phyloP scores from a whole-genome alignment of 1,284 basidiomycete species.

The Blastosporella zonata region DNA sequence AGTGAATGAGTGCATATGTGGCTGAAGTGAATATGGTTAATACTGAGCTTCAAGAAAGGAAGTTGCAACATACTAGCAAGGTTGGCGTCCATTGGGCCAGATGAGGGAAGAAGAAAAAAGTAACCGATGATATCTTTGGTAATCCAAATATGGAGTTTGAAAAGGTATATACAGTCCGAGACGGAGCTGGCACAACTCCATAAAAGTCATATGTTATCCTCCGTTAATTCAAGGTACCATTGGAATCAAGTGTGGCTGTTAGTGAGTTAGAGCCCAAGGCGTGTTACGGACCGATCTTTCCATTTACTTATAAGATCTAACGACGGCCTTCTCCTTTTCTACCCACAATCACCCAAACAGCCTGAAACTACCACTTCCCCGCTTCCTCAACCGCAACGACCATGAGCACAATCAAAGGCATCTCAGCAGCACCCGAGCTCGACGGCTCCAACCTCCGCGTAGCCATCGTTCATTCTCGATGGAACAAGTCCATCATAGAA shows the following conservation, averaged over 20 bases:
- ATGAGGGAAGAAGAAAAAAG: constrained; percentile 1
- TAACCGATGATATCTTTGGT: constrained; percentile 1
- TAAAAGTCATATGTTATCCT: no score
- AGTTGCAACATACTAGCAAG: constrained; percentile 39
- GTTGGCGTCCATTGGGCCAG: constrained; percentile 42
- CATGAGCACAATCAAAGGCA: constrained; percentile 76
- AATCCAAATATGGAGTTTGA: constrained; percentile 7
- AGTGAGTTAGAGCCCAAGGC: no score
- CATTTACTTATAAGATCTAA: no score
- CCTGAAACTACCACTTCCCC: constrained; percentile 29
- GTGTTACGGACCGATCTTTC: no score
- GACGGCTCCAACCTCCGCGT: constrained; percentile 81
- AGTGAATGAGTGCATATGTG: constrained; percentile 69
- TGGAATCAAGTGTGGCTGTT: no score
- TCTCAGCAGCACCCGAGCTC: constrained; percentile 58
- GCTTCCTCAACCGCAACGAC: constrained; percentile 29
- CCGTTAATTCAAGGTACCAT: no score
- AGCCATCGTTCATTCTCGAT: constrained; percentile 90
- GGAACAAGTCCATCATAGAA: constrained; percentile 88
- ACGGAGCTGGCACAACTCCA: no score
- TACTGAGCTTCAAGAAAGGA: constrained; percentile 2
- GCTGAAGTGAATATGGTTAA: constrained; percentile 36
- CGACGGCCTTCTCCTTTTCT: no score
- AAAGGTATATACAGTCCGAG: no score
- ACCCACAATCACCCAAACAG: no score